These are phyloP conservation scores for Centrapalus pauciflorus DNA, from an alignment of 129 eudicot species.

Conservation along the genomic window DNA sequence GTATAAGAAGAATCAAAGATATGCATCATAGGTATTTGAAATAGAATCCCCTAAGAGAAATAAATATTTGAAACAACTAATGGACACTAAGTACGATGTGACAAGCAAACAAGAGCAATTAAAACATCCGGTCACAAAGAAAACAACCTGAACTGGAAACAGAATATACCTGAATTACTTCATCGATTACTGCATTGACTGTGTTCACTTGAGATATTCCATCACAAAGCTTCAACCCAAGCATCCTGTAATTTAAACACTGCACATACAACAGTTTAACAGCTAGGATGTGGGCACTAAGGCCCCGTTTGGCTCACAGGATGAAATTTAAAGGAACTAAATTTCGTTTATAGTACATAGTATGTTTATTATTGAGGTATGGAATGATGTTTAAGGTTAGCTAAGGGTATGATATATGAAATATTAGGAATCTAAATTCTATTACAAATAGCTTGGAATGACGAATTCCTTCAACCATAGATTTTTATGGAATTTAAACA, in stretches of 20 bases:
- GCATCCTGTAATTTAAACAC: slow-evolving; percentile 72
- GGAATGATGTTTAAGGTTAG: no score
- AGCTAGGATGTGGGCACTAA: slow-evolving; percentile 11
- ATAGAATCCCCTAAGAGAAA: not conserved
- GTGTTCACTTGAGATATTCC: slow-evolving; percentile 41
- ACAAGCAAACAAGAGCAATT: not conserved
- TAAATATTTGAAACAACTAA: not conserved
- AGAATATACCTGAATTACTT: slow-evolving; percentile 56
- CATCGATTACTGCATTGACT: slow-evolving; percentile 41
- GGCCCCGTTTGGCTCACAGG: no score
- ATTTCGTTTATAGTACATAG: no score
- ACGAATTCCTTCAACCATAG: no score
- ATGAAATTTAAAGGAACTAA: no score
- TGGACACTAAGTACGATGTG: not conserved
- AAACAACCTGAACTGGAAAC: slow-evolving; percentile 1
- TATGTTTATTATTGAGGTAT: no score
- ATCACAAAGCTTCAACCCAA: slow-evolving; percentile 79
- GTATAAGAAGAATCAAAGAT: not conserved
- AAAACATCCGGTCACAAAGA: not conserved
- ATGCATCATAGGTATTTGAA: not conserved
- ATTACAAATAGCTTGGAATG: no score
- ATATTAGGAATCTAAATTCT: no score
- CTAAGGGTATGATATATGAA: no score
- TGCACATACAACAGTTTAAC: slow-evolving; percentile 33
- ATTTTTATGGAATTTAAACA: no score